Evolutionary conservation across 495 filamentous ascomycete species (phyloP), one percentile per base, ranked within the genome.

Genomic region (Apiosordaria backusii): DNA sequence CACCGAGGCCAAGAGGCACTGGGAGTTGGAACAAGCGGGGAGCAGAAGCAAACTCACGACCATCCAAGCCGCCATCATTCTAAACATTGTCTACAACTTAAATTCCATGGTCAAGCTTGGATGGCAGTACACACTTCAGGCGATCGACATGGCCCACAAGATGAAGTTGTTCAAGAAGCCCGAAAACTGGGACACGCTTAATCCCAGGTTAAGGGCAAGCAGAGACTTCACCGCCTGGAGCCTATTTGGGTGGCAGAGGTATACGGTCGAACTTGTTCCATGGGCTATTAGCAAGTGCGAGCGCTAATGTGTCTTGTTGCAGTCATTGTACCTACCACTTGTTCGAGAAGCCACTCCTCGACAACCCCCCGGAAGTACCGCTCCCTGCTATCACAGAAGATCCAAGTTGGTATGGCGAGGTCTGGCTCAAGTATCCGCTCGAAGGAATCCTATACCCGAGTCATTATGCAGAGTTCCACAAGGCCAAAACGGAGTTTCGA

Each of bases 1-100:
- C 1, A 76, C 76, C 24, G 78, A 80, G 63, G 75, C 78, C 10
- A 78, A 71, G 58, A 72, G 78, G 27, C 66, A 79, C 0, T 80
- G 75, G 70, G 76, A 80, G 25, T 35, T 77, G 19, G 76, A 80
- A 60, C 35, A 64, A 0, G 65, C 60, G 13, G 19, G 50, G 2
- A 59, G 65, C 13, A 60, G 35, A 24, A 65, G 64, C 2, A 69
- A 58, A 16, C 25, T 80, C 18, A 71, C 72, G 3, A 75, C 74
- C 0, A 77, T 80, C 7, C 78, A 80, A 59, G 73, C 74, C 2
- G 68, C 71, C 25, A 35, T 77, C 19, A n/a, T 77, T 7, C 55
- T 80, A 5, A 71, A 71, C 25, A 57, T 76, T 23, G 66, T 74
- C 22, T 70, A 77, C 10, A 59, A 50, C 3, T 70, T 68, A 5